These are phyloP conservation scores for Glaciozyma antarctica DNA, from an alignment of 768 basidiomycete genomes.

Conservation along the genomic window DNA sequence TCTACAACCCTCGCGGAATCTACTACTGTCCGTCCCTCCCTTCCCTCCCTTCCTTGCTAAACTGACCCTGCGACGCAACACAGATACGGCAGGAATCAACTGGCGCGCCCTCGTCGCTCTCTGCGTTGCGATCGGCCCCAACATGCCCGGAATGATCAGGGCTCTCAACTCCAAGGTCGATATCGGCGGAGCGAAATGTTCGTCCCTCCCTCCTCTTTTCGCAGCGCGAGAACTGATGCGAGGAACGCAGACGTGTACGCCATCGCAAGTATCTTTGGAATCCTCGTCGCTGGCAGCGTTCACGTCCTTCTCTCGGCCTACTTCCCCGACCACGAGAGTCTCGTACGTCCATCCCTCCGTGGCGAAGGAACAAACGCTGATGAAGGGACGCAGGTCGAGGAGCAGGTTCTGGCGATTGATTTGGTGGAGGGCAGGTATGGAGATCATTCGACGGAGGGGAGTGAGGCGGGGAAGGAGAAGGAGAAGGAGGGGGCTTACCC, in stretches of 20 bases:
- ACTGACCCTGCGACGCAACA: not conserved
- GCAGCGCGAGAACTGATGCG: not conserved
- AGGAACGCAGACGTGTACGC: not conserved
- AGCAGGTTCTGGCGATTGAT: too few species aligned
- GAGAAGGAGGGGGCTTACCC: too few species aligned
- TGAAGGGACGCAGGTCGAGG: too few species aligned
- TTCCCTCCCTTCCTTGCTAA: not conserved
- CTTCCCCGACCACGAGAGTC: constrained; percentile 22
- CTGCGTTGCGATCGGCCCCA: constrained; percentile 57
- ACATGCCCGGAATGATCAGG: constrained; percentile 46
- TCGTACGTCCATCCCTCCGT: too few species aligned
- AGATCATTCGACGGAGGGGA: too few species aligned
- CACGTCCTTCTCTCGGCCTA: constrained; percentile 12
- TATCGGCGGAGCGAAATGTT: constrained; percentile 44
- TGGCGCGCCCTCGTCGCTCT: constrained; percentile 68
- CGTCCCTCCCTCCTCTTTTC: not conserved
- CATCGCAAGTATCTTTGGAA: constrained; percentile 10
- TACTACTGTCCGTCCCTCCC: not conserved
- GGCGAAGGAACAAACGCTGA: too few species aligned
- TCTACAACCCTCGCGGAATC: constrained; percentile 64
- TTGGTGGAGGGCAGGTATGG: too few species aligned
- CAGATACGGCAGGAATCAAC: constrained; percentile 42
- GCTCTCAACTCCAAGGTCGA: constrained; percentile 59
- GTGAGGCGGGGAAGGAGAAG: not conserved
- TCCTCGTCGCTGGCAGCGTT: not conserved